Base-by-base conservation (phyloP, 768 basidiomycete species). In the Nevesoporus exiguus region DNA sequence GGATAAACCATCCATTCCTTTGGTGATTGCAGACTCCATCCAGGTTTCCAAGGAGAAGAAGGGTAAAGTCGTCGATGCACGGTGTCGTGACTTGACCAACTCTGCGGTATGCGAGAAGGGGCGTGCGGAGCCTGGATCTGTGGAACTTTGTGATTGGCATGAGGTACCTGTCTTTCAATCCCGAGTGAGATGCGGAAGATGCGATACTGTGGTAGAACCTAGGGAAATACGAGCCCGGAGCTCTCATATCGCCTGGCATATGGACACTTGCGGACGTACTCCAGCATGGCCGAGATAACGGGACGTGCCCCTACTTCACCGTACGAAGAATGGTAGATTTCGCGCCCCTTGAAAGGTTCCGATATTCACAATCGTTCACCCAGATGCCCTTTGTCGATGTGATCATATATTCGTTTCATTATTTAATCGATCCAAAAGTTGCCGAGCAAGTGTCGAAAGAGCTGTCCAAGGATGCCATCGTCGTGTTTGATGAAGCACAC, bases 381-480 rank as follows among this genome's bases (percentile, higher is more conserved):
- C 59, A 98, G 96, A 88, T 99, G 83, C 88, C 93, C 0, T 96
- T 95, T 70, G 91, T 90, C 34, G 92, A 97, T 68, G 80, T 98
- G 62, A 85, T 99, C 71, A 98, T 99, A 71, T 99, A 98, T 68
- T 99, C 97, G 19, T 99, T 98, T 73, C 97, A 99, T 71, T 99
- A 99, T 69, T 78, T 99, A 29, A 82, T 99, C 29, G 97, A 99
- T 73, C 97, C 97, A 2, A 99, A 99, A 72, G 95, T 99, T 39
- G 97, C 97, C 0, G 97, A 98, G 62, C 95, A 98, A 74, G 97
- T 99, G 14, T 98, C 97, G 2, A 95, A 93, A 66, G 97, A 99
- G 70, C 79, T 99, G 74, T 91, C 90, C 8, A 98, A 98, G 65
- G 97, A 99, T 68, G 88, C 93, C 29, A 99, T 99, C 49, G 94